Base-by-base conservation (phyloP, 139 green algal species). In the Chlorokybus atmophyticus region DNA sequence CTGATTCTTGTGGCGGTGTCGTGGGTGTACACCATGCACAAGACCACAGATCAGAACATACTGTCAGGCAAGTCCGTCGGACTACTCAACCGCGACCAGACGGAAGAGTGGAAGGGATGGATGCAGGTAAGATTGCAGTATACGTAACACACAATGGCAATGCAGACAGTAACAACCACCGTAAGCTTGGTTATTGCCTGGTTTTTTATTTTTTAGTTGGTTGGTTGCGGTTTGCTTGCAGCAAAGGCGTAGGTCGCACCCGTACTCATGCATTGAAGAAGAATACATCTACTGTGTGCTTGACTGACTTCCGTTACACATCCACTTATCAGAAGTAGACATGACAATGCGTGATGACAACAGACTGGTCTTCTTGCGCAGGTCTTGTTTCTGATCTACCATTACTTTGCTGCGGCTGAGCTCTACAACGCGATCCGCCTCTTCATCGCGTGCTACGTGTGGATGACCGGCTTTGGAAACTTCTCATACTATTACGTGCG, bases 391-490 rank as follows among this genome's bases (percentile, higher is more conserved):
- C 73, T 96, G 50, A 68, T 96, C 29, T 96, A 96, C 66, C 71
- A 95, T 62, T 96, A 95, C 78, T 96, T 83, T 72, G 75, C 93
- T 42, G 88, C 88, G 0, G 44, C 52, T 0, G 88, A 96, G 71
- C 59, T 84, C 2, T 96, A 96, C 85, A 96, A 94, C 61, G 82
- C 86, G n/a, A 96, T 96, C 68, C 83, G 88, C 49, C 76, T 96
- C 29, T 95, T 94, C 73, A 96, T 96, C 57, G 86, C 88, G 1
- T 82, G 70, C 6, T 96, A 96, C 67, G 88, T 96, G 26, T 96
- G 88, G 88, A 94, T 96, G 88, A 96, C 88, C 0, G 88, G 88
- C 24, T 96, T 83, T 55, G 88, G 87, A 47, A 96, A 96, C 70
- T 96, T 96, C 66, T 75, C 65, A 1, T 96, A 94, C 70, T 96